phyloP scores from a whole-genome alignment of 805 yeast species.

The Kluyveromyces aestuarii region DNA sequence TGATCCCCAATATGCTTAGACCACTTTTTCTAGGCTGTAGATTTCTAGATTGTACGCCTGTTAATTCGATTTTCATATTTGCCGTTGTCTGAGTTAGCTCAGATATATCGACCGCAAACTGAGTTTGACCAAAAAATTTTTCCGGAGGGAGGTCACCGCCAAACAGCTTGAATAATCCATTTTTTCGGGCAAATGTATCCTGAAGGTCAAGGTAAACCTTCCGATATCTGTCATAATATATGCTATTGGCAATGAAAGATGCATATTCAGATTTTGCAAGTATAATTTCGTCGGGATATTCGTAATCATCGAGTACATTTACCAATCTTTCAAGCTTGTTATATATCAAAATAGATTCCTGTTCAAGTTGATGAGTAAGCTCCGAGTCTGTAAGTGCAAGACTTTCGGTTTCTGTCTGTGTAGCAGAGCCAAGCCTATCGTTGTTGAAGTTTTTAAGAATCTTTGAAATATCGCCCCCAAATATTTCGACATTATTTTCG shows the following conservation, averaged over 20 bases:
- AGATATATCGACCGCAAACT: neutral
- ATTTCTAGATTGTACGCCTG: neutral
- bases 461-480: slow-evolving; percentile 22
- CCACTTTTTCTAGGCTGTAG: neutral
- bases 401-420: neutral
- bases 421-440: slow-evolving; percentile 3
- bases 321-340: slow-evolving; percentile 17
- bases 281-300: slow-evolving; percentile 15
- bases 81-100: neutral
- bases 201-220: slow-evolving; percentile 8
- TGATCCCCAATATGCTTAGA: neutral
- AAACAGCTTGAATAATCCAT: slow-evolving; percentile 7
- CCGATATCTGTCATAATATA: slow-evolving; percentile 9
- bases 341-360: slow-evolving; percentile 17
- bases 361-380: slow-evolving; percentile 14
- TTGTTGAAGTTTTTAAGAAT: slow-evolving; percentile 9
- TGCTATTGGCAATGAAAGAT: slow-evolving; percentile 8
- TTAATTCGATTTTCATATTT: neutral
- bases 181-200: slow-evolving; percentile 5
- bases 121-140: neutral
- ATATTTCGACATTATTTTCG: slow-evolving; percentile 24
- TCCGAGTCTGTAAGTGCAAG: slow-evolving; percentile 1
- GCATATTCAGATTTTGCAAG: slow-evolving; percentile 14
- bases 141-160: neutral
- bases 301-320: slow-evolving; percentile 19